These are phyloP conservation scores for Fomitopsis betulina DNA, from an alignment of 1,284 basidiomycete species.

Conservation along the genomic window DNA sequence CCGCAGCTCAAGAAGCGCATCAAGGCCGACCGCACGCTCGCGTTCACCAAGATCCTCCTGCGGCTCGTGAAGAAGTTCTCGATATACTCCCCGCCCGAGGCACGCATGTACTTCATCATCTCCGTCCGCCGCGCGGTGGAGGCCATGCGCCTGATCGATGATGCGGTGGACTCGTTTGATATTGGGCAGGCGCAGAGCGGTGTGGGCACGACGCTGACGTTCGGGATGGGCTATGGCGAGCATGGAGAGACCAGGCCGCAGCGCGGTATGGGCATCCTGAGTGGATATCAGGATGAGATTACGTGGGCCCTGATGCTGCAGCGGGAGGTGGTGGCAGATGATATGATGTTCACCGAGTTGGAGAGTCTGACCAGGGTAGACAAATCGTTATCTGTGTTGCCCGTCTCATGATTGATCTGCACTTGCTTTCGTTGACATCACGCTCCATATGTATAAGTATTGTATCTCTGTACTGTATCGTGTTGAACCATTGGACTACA, in stretches of 20 bases:
- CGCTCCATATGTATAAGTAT: constrained; percentile 19
- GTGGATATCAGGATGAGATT: constrained; percentile 62
- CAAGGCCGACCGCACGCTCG: constrained; percentile 53
- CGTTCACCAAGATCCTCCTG: constrained; percentile 60
- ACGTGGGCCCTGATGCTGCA: constrained; percentile 65
- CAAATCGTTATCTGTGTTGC: constrained; percentile 21
- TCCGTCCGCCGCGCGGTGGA: constrained; percentile 78
- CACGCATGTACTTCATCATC: constrained; percentile 52
- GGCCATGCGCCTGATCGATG: constrained; percentile 82
- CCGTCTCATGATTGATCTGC: constrained; percentile 9
- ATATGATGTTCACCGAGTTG: constrained; percentile 67
- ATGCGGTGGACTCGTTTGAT: constrained; percentile 71
- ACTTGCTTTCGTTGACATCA: constrained; percentile 14
- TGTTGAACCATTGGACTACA: background rate
- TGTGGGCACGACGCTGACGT: constrained; percentile 53
- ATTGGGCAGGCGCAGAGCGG: constrained; percentile 40
- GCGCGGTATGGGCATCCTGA: constrained; percentile 71
- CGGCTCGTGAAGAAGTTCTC: constrained; percentile 62
- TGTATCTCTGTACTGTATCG: constrained; percentile 1
- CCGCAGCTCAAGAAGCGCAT: constrained; percentile 67
- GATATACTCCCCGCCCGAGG: constrained; percentile 39
- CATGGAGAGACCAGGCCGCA: constrained; percentile 59
- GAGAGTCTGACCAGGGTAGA: constrained; percentile 69
- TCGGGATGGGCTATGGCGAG: constrained; percentile 76
- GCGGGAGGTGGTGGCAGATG: constrained; percentile 53